Percentiles rank a stretch among this genome's conserved stretches.
phyloP scores from a whole-genome alignment of 257 asterid species.

The Handroanthus guayacan region DNA sequence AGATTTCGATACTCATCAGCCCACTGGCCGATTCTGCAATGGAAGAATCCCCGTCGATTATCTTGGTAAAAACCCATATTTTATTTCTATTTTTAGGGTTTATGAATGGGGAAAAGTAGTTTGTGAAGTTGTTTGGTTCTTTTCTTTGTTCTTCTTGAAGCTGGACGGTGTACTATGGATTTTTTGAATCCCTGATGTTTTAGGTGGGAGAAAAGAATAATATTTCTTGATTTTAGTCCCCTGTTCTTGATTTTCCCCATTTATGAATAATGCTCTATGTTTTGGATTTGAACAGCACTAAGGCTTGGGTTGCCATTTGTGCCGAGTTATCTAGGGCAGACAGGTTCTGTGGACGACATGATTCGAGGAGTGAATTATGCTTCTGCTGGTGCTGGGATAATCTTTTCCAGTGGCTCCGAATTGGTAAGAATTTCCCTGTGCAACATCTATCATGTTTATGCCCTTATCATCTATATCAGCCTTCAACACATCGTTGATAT shows the following conservation, averaged over 20 bases:
- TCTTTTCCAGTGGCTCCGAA: constrained; percentile 94
- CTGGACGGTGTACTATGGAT: neutral
- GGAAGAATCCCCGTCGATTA: constrained; percentile 95
- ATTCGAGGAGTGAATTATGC: constrained; percentile 84
- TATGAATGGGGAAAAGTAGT: neutral
- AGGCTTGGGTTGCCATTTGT: constrained; percentile 86
- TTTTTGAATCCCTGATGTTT: constrained; percentile 7
- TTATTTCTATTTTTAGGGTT: constrained; percentile 13
- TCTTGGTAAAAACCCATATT: constrained; percentile 52
- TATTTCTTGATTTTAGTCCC: neutral
- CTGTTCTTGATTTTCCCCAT: constrained; percentile 28
- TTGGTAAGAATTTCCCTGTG: constrained; percentile 55
- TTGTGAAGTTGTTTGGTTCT: neutral
- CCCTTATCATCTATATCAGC: too few species aligned
- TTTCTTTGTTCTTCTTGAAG: neutral
- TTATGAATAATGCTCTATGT: neutral
- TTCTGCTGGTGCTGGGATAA: constrained; percentile 95
- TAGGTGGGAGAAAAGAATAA: neutral
- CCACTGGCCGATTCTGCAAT: constrained; percentile 93
- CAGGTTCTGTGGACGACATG: constrained; percentile 69
- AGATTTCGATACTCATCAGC: constrained; percentile 84
- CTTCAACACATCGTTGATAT: too few species aligned
- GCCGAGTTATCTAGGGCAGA: constrained; percentile 83
- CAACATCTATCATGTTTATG: neutral
- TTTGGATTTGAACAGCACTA: constrained; percentile 58